These are phyloP conservation scores for Xylariaceae sp. DNA, from an alignment of 2,329 filamentous ascomycete species.

Conservation along the genomic window DNA sequence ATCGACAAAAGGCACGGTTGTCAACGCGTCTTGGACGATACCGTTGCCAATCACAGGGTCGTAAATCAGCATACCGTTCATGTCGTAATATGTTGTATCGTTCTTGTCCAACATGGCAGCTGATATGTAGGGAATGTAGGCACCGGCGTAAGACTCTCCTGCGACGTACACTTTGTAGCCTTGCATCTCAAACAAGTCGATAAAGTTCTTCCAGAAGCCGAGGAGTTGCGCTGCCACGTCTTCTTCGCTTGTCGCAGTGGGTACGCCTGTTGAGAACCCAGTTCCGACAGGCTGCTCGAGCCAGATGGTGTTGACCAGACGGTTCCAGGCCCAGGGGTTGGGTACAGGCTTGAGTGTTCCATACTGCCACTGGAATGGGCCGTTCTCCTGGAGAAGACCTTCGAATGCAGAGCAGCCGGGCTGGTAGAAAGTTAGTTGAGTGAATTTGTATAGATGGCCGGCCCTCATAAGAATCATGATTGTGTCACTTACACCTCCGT, in stretches of 20 bases:
- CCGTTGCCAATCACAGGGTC: constrained; percentile 60
- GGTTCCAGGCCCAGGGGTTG: constrained; percentile 72
- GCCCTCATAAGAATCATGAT: not conserved
- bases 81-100: constrained; percentile 46
- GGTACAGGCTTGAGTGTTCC: constrained; percentile 62
- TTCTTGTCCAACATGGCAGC: constrained; percentile 47
- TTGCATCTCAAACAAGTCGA: constrained; percentile 50
- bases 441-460: not conserved
- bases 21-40: constrained; percentile 35
- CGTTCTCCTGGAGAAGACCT: constrained; percentile 73
- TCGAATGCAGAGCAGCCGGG: constrained; percentile 60
- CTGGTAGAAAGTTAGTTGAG: constrained; percentile 25
- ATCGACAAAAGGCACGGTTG: constrained; percentile 53
- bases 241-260: constrained; percentile 61
- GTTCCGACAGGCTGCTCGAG: constrained; percentile 66
- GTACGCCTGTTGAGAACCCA: constrained; percentile 63
- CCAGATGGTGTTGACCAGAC: constrained; percentile 74
- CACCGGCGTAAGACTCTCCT: constrained; percentile 51
- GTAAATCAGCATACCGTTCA: constrained; percentile 57
- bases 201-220: constrained; percentile 65
- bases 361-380: constrained; percentile 66
- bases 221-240: constrained; percentile 69
- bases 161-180: constrained; percentile 52
- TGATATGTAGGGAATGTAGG: constrained; percentile 55
- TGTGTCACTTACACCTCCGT: constrained; percentile 38